phyloP scores from a whole-genome alignment of 192 early-diverging fungal genomes.

The Podila horticola region DNA sequence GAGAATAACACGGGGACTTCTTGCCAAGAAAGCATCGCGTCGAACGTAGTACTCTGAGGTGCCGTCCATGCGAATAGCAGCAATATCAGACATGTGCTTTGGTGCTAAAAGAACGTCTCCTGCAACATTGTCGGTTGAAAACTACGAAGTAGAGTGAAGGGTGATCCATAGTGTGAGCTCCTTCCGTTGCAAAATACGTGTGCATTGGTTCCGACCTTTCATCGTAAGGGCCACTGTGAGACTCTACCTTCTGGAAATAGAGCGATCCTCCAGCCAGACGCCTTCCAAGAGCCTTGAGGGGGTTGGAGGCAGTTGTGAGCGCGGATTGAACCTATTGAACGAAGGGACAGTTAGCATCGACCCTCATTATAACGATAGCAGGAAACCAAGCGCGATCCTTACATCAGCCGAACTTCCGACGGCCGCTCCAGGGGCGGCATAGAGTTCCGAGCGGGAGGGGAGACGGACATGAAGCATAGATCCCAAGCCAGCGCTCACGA shows the following conservation, averaged over 20 bases:
- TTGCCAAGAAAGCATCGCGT: constrained; percentile 69
- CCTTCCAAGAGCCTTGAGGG: constrained; percentile 46
- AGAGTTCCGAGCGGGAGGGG: constrained; percentile 63
- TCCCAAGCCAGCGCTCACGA: constrained; percentile 60
- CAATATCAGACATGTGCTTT: constrained; percentile 68
- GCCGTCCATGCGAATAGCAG: constrained; percentile 66
- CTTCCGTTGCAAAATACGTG: neutral
- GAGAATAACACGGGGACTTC: constrained; percentile 62
- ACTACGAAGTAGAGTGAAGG: constrained; percentile 38
- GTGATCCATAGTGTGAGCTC: neutral
- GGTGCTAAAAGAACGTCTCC: constrained; percentile 79
- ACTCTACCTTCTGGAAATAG: constrained; percentile 41
- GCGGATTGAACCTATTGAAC: constrained; percentile 35
- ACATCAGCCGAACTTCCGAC: constrained; percentile 62
- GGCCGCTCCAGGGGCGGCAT: constrained; percentile 61
- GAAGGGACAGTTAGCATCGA: neutral
- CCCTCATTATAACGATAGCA: too few relatives aligned
- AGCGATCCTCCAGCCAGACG: constrained; percentile 48
- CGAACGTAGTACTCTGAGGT: constrained; percentile 69
- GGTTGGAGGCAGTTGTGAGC: constrained; percentile 41
- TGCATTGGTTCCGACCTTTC: too few relatives aligned
- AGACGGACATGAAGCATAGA: constrained; percentile 56
- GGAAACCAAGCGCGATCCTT: neutral
- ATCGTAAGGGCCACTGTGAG: neutral
- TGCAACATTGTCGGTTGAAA: constrained; percentile 60